Evolutionary conservation across 345 rosid species (phyloP).

Genomic region (Pistacia atlantica): DNA sequence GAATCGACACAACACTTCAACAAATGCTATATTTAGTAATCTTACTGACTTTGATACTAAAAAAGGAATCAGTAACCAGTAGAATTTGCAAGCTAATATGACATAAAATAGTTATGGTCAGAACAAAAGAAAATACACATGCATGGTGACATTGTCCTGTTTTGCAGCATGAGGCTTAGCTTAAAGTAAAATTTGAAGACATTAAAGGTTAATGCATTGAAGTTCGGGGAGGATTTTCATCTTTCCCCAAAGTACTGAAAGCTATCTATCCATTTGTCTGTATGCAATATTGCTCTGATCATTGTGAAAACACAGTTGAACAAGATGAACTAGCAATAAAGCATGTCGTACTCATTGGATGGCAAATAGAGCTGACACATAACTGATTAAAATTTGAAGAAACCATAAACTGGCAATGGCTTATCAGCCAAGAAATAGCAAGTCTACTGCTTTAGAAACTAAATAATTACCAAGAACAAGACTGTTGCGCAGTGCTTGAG

Average conservation of each 20-base stretch:
- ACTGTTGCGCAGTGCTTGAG: constrained; percentile 90
- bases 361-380: not conserved
- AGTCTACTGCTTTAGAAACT: not conserved
- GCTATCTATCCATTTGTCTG: not conserved
- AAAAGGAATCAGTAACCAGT: too few species aligned
- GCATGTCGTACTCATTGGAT: not conserved
- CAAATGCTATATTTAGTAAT: not conserved
- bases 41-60: not conserved
- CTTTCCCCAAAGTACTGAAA: not conserved
- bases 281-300: not conserved
- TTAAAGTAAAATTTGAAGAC: not conserved
- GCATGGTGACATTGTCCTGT: too few species aligned
- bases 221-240: not conserved
- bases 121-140: too few species aligned
- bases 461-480: constrained; percentile 73
- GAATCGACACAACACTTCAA: too few species aligned
- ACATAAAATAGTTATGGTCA: too few species aligned
- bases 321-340: constrained; percentile 14
- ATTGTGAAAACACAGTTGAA: not conserved
- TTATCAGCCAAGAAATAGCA: not conserved
- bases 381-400: constrained; percentile 17
- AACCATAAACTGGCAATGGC: not conserved
- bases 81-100: too few species aligned
- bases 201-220: not conserved
- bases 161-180: too few species aligned